phyloP scores from a whole-genome alignment of 225 moss, liverwort and hornwort species.

The Climacium dendroides region DNA sequence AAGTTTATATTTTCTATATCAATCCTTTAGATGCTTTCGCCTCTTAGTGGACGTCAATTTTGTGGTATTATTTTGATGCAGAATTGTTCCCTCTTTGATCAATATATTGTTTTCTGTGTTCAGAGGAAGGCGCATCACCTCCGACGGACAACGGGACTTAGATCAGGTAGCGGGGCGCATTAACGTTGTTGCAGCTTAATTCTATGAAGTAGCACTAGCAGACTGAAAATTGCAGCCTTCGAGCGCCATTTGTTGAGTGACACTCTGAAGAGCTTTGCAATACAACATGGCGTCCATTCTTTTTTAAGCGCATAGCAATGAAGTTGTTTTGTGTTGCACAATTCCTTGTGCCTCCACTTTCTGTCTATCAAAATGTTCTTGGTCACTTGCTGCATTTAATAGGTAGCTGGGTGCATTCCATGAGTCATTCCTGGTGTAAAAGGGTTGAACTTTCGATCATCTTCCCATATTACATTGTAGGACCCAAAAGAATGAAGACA shows the following conservation, averaged over 20 bases:
- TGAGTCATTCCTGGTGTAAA: background rate
- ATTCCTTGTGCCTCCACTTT: background rate
- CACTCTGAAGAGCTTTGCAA: background rate
- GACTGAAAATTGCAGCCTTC: background rate
- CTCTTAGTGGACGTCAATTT: too few relatives aligned
- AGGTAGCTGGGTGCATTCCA: background rate
- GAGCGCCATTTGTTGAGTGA: constrained; percentile 5
- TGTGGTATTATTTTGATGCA: background rate
- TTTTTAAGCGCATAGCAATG: background rate
- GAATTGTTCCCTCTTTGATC: background rate
- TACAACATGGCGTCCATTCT: background rate
- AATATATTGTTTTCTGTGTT: background rate
- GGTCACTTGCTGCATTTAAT: background rate
- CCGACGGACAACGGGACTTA: constrained; percentile 61
- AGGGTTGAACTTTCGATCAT: background rate
- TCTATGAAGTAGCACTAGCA: background rate
- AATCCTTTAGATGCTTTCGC: background rate
- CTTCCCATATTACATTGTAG: background rate
- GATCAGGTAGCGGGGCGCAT: constrained; percentile 78
- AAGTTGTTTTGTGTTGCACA: background rate
- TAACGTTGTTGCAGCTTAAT: constrained; percentile 39
- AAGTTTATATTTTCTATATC: background rate
- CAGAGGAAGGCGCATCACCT: constrained; percentile 68
- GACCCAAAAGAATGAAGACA: background rate
- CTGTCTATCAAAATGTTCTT: background rate